A percentile compares a stretch with the other conserved stretches of the same genome.
These are phyloP conservation scores for Tuber indicum DNA, from an alignment of 495 filamentous ascomycete species.

Conservation along the genomic window DNA sequence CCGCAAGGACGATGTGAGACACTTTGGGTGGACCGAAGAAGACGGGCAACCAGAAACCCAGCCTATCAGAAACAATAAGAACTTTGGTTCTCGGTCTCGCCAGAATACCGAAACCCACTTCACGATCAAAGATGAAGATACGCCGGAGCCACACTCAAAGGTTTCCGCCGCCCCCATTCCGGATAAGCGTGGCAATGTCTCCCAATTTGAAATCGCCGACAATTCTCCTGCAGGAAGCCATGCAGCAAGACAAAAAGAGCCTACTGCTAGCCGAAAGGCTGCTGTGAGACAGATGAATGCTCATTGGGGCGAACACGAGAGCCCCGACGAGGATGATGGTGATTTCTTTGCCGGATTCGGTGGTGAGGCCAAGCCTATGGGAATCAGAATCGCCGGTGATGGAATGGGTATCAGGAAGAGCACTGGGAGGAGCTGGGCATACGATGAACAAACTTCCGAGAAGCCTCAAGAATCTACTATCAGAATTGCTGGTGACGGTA, in stretches of 20 bases:
- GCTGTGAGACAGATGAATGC: constrained; percentile 40
- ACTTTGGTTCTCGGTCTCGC: constrained; percentile 57
- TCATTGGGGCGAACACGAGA: constrained; percentile 36
- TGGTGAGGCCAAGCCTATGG: constrained; percentile 17
- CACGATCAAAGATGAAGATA: constrained; percentile 48
- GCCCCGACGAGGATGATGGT: constrained; percentile 22
- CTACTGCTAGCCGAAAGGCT: constrained; percentile 24
- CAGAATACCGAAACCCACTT: constrained; percentile 77
- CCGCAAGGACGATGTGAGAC: constrained; percentile 54
- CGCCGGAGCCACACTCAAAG: constrained; percentile 27
- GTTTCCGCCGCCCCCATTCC: constrained; percentile 14
- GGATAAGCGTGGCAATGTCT: constrained; percentile 15
- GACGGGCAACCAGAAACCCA: constrained; percentile 52
- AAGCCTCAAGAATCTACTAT: constrained; percentile 45
- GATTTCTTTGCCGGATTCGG: constrained; percentile 41
- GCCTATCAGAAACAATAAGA: constrained; percentile 50
- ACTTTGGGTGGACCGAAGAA: constrained; percentile 68
- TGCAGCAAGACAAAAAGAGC: constrained; percentile 19
- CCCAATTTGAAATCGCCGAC: constrained; percentile 40
- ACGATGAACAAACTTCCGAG: constrained; percentile 9
- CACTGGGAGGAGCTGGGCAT: constrained; percentile 27
- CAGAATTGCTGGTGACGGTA: constrained; percentile 61
- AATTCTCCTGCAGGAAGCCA: constrained; percentile 28
- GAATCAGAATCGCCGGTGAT: constrained; percentile 33
- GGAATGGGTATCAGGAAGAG: constrained; percentile 35